phyloP scores from a whole-genome alignment of 176 grass and related monocot genomes.

The Triticum turgidum region DNA sequence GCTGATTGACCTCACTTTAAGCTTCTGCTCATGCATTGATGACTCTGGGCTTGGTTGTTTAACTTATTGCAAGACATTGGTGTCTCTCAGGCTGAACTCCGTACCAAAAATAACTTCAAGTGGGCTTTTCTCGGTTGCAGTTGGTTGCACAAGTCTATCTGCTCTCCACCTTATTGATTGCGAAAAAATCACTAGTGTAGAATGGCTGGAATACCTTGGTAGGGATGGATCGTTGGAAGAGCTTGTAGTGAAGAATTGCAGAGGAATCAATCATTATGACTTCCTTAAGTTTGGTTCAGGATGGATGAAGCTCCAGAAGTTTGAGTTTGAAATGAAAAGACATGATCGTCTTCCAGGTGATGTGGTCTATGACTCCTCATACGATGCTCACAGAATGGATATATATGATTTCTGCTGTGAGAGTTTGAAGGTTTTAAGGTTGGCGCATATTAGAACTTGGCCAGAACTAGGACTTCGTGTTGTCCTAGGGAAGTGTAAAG shows the following conservation, averaged over 20 bases:
- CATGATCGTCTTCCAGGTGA: background rate
- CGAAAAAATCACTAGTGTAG: background rate
- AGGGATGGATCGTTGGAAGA: background rate
- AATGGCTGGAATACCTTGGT: conserved; percentile 13
- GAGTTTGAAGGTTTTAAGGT: conserved; percentile 9
- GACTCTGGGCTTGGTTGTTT: conserved; percentile 6
- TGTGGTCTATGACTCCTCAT: background rate
- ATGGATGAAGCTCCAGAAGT: conserved; percentile 18
- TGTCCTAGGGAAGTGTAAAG: background rate
- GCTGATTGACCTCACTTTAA: conserved; percentile 43
- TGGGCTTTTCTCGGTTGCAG: conserved; percentile 11
- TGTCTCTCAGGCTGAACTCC: background rate
- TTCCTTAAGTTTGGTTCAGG: background rate
- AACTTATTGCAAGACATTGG: background rate
- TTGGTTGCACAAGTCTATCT: background rate
- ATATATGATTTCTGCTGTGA: background rate
- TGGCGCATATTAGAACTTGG: background rate
- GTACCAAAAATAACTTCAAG: background rate
- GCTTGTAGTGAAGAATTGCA: background rate
- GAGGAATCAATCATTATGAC: conserved; percentile 5
- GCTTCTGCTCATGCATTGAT: background rate
- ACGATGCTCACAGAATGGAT: background rate
- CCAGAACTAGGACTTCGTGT: background rate
- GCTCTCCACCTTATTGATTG: conserved; percentile 1
- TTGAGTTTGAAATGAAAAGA: background rate